phyloP scores from a whole-genome alignment of 163 green algal genomes.

The Scenedesmus sp. region DNA sequence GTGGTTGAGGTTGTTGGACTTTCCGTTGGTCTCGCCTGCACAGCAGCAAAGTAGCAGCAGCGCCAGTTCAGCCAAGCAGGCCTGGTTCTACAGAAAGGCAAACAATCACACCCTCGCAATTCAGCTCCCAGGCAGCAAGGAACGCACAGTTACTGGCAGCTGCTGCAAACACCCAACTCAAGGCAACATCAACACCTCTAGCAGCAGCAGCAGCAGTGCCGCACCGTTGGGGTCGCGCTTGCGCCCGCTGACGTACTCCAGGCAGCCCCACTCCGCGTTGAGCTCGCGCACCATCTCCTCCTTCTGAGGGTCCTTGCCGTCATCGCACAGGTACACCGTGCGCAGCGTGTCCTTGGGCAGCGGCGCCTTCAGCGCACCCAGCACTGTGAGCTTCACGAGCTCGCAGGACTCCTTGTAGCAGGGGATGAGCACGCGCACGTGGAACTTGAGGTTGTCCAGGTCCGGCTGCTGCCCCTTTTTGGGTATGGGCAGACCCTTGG shows the following conservation, averaged over 20 bases:
- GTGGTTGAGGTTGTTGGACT: slow-evolving; percentile 63
- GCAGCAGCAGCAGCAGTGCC: neutral
- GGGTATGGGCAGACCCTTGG: slow-evolving; percentile 55
- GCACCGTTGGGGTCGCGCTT: slow-evolving; percentile 54
- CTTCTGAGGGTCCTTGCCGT: slow-evolving; percentile 64
- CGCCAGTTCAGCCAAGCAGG: neutral
- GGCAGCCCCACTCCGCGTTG: slow-evolving; percentile 56
- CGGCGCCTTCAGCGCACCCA: slow-evolving; percentile 72
- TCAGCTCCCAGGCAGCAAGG: neutral
- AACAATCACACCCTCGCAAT: too few species aligned
- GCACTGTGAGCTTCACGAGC: slow-evolving; percentile 78
- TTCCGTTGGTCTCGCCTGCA: slow-evolving; percentile 57
- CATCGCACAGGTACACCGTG: slow-evolving; percentile 84
- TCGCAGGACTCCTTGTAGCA: slow-evolving; percentile 89
- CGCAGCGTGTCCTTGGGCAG: slow-evolving; percentile 66
- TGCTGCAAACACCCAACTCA: neutral
- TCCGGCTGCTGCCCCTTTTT: slow-evolving; percentile 57
- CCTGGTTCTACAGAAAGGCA: neutral
- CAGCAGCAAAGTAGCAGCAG: neutral
- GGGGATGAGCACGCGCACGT: slow-evolving; percentile 78
- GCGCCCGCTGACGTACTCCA: slow-evolving; percentile 55
- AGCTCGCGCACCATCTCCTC: slow-evolving; percentile 76
- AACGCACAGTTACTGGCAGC: neutral
- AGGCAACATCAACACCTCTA: neutral
- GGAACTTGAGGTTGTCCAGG: slow-evolving; percentile 59